Evolutionary conservation across 2,329 filamentous ascomycete species (phyloP).

Genomic region (Hypoxylon sp.): DNA sequence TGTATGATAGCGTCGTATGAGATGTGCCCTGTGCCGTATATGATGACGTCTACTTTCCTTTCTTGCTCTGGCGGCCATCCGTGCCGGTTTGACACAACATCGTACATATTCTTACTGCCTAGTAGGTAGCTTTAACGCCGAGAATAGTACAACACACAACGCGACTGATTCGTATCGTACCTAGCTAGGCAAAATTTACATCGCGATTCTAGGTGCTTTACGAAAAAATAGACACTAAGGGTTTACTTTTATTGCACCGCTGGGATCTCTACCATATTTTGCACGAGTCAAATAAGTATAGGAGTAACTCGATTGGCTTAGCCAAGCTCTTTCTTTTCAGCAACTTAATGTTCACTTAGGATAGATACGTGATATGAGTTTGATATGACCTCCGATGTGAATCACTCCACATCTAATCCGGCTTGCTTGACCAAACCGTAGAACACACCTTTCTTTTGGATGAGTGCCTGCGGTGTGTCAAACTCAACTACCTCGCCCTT

Average conservation of each 20-base stretch:
- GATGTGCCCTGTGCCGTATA: conserved; percentile 20
- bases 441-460: conserved; percentile 84
- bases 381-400: not conserved
- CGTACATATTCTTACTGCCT: not conserved
- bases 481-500: conserved; percentile 93
- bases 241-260: conserved; percentile 14
- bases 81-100: not conserved
- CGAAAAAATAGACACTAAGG: not conserved
- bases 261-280: conserved; percentile 4
- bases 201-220: not conserved
- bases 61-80: not conserved
- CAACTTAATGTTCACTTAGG: conserved; percentile 11
- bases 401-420: conserved; percentile 72
- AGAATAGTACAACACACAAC: not conserved
- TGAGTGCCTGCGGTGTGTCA: conserved; percentile 84
- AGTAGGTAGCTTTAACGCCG: not conserved
- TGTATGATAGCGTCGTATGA: conserved; percentile 10
- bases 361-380: conserved; percentile 15
- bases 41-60: conserved; percentile 10
- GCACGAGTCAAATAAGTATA: conserved; percentile 2
- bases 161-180: not conserved
- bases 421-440: conserved; percentile 93
- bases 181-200: not conserved
- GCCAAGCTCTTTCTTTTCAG: conserved; percentile 15
- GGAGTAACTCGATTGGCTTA: conserved; percentile 8